Conservation (phyloP, 1,284 basidiomycete species). For the Tremellales sp. region DNA sequence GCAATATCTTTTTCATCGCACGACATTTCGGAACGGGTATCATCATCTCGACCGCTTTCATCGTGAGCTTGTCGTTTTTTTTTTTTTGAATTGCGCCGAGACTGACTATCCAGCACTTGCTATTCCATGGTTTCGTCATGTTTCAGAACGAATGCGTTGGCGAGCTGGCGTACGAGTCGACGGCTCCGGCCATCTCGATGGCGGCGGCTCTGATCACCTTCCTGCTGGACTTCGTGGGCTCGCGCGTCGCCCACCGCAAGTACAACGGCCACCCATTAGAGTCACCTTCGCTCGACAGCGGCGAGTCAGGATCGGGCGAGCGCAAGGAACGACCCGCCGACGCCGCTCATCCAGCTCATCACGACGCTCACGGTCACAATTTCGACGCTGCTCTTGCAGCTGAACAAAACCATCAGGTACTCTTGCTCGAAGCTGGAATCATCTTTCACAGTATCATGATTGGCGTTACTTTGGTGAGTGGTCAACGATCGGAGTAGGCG, state of each 20-base stretch:
- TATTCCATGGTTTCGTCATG: conserved; percentile 3
- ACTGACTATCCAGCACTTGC: conserved; percentile 1
- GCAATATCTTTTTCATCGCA: conserved; percentile 42
- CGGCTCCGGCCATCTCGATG: conserved; percentile 47
- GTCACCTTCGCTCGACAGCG: neutral
- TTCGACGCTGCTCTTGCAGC: conserved; percentile 15
- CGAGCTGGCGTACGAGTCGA: conserved; percentile 47
- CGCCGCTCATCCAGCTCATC: conserved; percentile 2
- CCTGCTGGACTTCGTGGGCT: conserved; percentile 44
- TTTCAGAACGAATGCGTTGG: conserved; percentile 43
- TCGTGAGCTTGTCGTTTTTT: conserved; percentile 10
- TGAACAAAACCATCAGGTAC: conserved; percentile 40
- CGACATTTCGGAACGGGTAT: conserved; percentile 48
- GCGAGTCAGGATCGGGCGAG: neutral
- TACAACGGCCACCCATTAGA: neutral
- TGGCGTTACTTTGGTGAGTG: conserved; percentile 38
- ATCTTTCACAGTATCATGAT: conserved; percentile 41
- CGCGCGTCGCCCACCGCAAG: conserved; percentile 15
- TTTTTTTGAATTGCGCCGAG: neutral
- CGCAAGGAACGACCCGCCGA: neutral
- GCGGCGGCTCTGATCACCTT: conserved; percentile 39
- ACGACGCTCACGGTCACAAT: conserved; percentile 19
- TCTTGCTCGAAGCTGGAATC: conserved; percentile 50
- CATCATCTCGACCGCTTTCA: conserved; percentile 51
- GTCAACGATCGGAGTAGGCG: neutral